Conservation (phyloP, 495 filamentous ascomycete genomes). For the Patellaria atrata region DNA sequence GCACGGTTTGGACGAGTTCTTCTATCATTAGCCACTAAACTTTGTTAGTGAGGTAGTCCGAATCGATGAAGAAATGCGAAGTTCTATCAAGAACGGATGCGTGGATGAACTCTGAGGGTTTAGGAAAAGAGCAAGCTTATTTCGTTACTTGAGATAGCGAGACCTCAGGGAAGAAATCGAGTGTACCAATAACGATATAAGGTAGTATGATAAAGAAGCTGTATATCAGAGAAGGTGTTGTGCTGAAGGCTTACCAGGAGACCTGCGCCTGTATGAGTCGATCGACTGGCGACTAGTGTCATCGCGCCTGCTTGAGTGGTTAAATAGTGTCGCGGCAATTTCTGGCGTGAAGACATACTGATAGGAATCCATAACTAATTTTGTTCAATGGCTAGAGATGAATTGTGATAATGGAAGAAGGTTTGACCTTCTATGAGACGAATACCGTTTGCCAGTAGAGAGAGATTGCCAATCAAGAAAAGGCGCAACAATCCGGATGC, state of each 20-base stretch:
- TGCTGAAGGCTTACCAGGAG: conserved; percentile 21
- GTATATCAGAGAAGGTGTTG: too few relatives aligned
- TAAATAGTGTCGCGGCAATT: too few relatives aligned
- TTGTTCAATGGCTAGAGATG: not conserved
- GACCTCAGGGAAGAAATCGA: too few relatives aligned
- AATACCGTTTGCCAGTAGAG: too few relatives aligned
- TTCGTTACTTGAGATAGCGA: too few relatives aligned
- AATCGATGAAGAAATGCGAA: conserved; percentile 58
- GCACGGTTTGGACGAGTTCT: conserved; percentile 40
- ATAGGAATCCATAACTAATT: conserved; percentile 18
- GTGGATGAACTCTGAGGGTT: too few relatives aligned
- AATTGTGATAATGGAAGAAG: not conserved
- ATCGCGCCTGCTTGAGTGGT: conserved; percentile 8
- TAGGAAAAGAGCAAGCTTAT: too few relatives aligned
- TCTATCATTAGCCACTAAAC: conserved; percentile 20
- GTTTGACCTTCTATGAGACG: too few relatives aligned
- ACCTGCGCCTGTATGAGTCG: conserved; percentile 23
- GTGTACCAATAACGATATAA: too few relatives aligned
- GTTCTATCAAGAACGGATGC: conserved; percentile 24
- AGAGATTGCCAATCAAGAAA: too few relatives aligned
- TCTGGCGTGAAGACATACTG: conserved; percentile 16
- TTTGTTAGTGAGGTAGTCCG: not conserved
- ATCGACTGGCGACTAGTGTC: conserved; percentile 9
- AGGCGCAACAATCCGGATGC: too few relatives aligned
- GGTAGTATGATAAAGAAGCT: too few relatives aligned